Conservation (phyloP, 129 eudicot genomes). For the Erigeron canadensis region DNA sequence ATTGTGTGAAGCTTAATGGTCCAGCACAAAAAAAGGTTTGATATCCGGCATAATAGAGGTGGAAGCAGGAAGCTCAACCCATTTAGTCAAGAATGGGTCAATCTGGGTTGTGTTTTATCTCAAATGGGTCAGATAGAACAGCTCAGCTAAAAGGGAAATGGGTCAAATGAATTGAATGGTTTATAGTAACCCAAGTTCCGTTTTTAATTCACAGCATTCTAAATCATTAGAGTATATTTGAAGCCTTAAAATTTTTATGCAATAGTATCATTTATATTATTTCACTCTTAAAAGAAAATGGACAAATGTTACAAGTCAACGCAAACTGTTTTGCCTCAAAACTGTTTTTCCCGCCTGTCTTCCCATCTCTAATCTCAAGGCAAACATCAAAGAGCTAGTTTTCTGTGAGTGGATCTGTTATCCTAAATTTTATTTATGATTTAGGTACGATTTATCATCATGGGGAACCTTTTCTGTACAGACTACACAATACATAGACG, state of each 20-base stretch:
- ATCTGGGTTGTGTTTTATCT: constrained; percentile 10
- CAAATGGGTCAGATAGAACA: background rate
- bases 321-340: background rate
- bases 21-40: constrained; percentile 85
- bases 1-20: constrained; percentile 86
- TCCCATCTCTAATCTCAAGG: constrained; percentile 11
- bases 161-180: background rate
- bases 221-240: background rate
- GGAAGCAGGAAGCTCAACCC: background rate
- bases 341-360: background rate
- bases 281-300: background rate
- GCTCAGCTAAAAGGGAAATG: background rate
- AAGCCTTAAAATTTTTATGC: background rate
- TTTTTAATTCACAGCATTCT: background rate
- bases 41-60: constrained; percentile 8
- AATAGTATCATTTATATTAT: background rate
- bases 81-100: constrained; percentile 2
- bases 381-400: background rate
- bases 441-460: constrained; percentile 92
- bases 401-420: background rate
- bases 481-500: constrained; percentile 68
- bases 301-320: background rate
- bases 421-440: constrained; percentile 21
- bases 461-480: constrained; percentile 92
- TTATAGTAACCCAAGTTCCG: background rate